A percentile compares a stretch with the other conserved stretches of the same genome.
Conservation (phyloP, 768 basidiomycete genomes). For the Boletus subparvulus region DNA sequence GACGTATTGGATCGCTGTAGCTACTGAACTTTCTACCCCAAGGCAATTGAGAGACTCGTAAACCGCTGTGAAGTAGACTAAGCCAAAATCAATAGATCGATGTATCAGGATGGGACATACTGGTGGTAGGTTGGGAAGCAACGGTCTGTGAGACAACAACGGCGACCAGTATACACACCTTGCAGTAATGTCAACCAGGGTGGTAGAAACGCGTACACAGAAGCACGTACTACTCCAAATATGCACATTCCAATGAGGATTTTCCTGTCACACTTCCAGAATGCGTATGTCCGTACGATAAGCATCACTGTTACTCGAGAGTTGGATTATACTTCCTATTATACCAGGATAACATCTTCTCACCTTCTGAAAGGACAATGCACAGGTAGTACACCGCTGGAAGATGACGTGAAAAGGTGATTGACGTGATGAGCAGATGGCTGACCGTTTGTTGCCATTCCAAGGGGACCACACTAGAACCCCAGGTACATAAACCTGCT, state of each 20-base stretch:
- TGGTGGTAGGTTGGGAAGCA: background rate
- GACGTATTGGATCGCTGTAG: constrained; percentile 8
- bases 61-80: constrained; percentile 3
- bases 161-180: constrained; percentile 7
- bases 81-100: background rate
- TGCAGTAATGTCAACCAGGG: background rate
- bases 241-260: constrained; percentile 16
- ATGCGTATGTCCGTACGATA: constrained; percentile 18
- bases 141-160: constrained; percentile 10
- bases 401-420: background rate
- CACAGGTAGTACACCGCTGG: constrained; percentile 16
- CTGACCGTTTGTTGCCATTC: constrained; percentile 8
- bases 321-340: background rate
- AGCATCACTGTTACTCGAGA: constrained; percentile 11
- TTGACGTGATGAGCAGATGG: background rate
- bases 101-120: constrained; percentile 1
- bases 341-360: background rate
- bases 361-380: constrained; percentile 18
- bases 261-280: constrained; percentile 19
- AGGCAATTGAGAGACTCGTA: constrained; percentile 11
- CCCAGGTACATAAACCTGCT: background rate
- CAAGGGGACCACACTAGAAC: constrained; percentile 13
- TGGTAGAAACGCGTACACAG: background rate
- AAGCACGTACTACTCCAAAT: constrained; percentile 8
- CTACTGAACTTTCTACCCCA: background rate